Base-by-base conservation (phyloP, 495 filamentous ascomycete genomes). In the Penicillium cataractarum region DNA sequence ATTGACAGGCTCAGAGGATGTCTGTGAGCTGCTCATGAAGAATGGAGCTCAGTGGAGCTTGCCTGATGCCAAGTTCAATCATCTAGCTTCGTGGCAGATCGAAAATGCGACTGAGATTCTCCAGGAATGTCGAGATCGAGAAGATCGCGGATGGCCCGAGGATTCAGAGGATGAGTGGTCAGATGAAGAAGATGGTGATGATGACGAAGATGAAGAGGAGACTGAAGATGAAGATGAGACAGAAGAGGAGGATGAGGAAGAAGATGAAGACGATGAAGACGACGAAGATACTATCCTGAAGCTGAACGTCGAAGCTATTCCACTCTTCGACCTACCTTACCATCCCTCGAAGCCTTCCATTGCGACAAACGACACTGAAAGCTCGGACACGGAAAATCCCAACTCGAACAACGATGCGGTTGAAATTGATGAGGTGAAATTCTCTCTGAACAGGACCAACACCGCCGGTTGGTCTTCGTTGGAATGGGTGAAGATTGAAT, bases 1-100 rank as follows among this genome's bases (percentile, higher is more conserved):
- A 22, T 46, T 46, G 2, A 9, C 42, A 3, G 42, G 42, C 42
- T 46, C 12, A 9, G 42, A 46, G 9, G 7, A 24, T 46, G 19
- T 46, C 42, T 46, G 42, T 21, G 42, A 46, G 21, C 42, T 46
- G 22, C 42, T 46, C 42, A 46, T 46, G 42, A 46, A 46, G 42
- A 46, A 24, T 13, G 42, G 42, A 12, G 42, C 42, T 22, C 19
- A 46, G 4, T 46, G 19, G 19, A 46, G 19, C 42, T 12, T 46
- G 21, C 42, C 42, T 46, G 9, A 46, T 24, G 0, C 19, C 42
- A 46, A 44, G 19, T 21, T 46, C 12, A 21, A 46, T 13, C 42
- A 46, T 46, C 19, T 46, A 46, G 42, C 42, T 46, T 22, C 42
- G 21, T 46, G 42, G 42, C 42, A 46, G 21, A 46, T 46, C 24